phyloP scores from a whole-genome alignment of 148 eudicot genomes.

The Nepenthes gracilis region DNA sequence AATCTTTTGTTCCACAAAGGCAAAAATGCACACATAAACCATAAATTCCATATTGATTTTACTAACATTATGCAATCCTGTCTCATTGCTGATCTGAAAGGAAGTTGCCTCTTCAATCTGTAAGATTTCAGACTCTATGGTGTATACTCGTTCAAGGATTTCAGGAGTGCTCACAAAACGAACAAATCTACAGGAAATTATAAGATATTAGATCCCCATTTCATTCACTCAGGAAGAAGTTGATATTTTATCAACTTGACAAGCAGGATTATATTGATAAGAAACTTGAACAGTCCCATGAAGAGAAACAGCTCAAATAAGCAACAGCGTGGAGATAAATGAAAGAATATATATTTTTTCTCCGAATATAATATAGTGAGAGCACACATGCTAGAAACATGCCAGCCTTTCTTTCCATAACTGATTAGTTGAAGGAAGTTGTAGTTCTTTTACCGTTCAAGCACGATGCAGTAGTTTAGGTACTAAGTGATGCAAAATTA shows the following conservation, averaged over 20 bases:
- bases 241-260: background rate
- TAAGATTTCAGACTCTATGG: constrained; percentile 84
- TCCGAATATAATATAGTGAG: no score
- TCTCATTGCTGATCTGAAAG: constrained; percentile 44
- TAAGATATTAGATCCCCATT: constrained; percentile 2
- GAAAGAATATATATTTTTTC: background rate
- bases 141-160: constrained; percentile 83
- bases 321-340: background rate
- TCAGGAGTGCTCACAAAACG: constrained; percentile 99
- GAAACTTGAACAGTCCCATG: background rate
- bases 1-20: background rate
- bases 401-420: no score
- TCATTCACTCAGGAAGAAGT: background rate
- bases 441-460: no score
- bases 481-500: no score
- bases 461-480: no score
- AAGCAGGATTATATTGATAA: background rate
- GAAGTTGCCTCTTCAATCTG: constrained; percentile 87
- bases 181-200: constrained; percentile 57
- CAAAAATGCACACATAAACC: no score
- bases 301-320: background rate
- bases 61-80: constrained; percentile 37
- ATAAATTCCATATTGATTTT: constrained; percentile 1
- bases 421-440: no score
- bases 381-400: no score